These are phyloP conservation scores for Collybiopsis luxurians DNA, from an alignment of 768 basidiomycete species.

Conservation along the genomic window DNA sequence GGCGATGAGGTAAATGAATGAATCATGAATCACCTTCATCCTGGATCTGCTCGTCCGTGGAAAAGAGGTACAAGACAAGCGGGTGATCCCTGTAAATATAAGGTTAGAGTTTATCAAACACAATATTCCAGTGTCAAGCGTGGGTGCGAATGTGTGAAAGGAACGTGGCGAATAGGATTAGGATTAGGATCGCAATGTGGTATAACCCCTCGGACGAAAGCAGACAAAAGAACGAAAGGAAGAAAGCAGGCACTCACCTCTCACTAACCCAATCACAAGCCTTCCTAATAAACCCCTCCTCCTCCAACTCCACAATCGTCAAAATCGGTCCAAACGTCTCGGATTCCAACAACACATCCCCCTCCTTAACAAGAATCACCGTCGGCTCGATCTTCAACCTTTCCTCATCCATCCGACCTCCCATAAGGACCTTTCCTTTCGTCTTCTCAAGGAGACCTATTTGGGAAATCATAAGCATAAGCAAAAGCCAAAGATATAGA, in stretches of 20 bases:
- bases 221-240: background rate
- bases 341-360: slow-evolving; percentile 76
- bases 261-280: slow-evolving; percentile 59
- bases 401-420: slow-evolving; percentile 59
- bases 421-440: slow-evolving; percentile 60
- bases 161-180: too few species aligned
- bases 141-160: too few species aligned
- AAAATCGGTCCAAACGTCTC: slow-evolving; percentile 86
- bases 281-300: slow-evolving; percentile 45
- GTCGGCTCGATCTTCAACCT: slow-evolving; percentile 70
- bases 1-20: background rate
- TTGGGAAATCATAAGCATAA: too few species aligned
- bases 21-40: slow-evolving; percentile 46
- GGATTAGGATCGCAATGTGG: too few species aligned
- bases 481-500: too few species aligned
- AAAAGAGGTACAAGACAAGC: slow-evolving; percentile 76
- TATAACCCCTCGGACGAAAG: too few species aligned
- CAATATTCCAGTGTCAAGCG: too few species aligned
- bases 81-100: slow-evolving; percentile 47
- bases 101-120: too few species aligned
- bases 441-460: slow-evolving; percentile 47
- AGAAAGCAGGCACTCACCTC: slow-evolving; percentile 26
- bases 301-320: slow-evolving; percentile 69
- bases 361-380: slow-evolving; percentile 54
- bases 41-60: slow-evolving; percentile 55